Base-by-base conservation (phyloP, 2,329 filamentous ascomycete genomes). In the Penicillium brasilianum region DNA sequence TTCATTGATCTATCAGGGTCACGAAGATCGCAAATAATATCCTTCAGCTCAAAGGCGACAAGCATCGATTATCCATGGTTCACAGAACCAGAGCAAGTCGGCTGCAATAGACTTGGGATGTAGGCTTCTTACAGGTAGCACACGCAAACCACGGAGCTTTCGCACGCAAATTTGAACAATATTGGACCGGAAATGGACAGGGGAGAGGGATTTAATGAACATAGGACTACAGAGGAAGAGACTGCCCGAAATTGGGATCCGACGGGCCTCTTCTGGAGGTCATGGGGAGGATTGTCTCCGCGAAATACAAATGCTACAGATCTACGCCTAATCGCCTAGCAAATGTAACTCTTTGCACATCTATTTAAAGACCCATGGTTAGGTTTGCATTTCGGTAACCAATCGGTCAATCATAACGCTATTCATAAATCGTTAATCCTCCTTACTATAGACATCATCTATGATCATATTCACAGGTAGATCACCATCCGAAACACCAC, bases 371-470 rank as follows among this genome's bases (percentile, higher is more conserved):
- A 18, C 3, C 28, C 16, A 11, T 48, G 44, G 18, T 18, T 11
- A 48, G 3, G 14, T 39, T 25, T 53, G 34, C 11, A 53, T 37
- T 53, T 25, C 50, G 48, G 28, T 34, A 20, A 50, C 39, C 34
- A 28, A 53, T 10, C 28, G 32, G 22, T 39, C n/a, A 39, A 28
- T 14, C 32, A 39, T 53, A 39, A 53, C 10, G 34, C 11, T 39
- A 51, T 28, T 53, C 50, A 39, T 53, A 39, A 53, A n/a, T 53
- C 50, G 7, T 39, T 50, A 34, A 22, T 25, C 4, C 9, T 13
- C 7, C 25, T 32, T 32, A 2, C 44, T 2, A 10, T 13, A n/a
- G 25, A 13, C n/a, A 36, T 36, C 9, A 11, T 3, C 18, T 2
- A 37, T 22, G 32, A 25, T 37, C 49, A 22, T 37, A 10, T 25